Evolutionary conservation across 805 yeast genomes (phyloP).

Genomic region (Grigorovia humatica): DNA sequence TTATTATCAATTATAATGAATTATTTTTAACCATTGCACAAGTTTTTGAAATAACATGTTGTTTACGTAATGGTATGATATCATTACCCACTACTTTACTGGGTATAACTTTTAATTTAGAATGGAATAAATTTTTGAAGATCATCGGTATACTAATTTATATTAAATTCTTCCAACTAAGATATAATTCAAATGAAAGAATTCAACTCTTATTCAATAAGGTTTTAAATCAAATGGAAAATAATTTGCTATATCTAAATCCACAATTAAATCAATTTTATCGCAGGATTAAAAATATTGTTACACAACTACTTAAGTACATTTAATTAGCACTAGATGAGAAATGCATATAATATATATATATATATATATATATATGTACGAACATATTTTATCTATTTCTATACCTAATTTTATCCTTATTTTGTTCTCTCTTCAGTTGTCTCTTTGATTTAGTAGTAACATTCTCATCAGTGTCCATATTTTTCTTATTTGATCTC

Average conservation of each 20-base stretch:
- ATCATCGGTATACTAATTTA: conserved; percentile 36
- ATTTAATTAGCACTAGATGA: background rate
- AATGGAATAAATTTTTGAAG: conserved; percentile 24
- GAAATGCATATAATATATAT: background rate
- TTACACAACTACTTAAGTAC: background rate
- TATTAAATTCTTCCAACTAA: conserved; percentile 45
- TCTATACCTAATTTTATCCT: conserved; percentile 29
- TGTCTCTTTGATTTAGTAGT: conserved; percentile 33
- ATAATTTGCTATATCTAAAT: background rate
- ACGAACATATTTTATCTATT: conserved; percentile 12
- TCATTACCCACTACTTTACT: conserved; percentile 33
- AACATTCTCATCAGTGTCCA: conserved; percentile 4
- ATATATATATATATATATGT: too few relatives aligned
- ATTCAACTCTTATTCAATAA: conserved; percentile 38
- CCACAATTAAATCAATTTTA: conserved; percentile 3
- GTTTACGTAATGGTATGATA: conserved; percentile 32
- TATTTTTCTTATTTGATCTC: conserved; percentile 1
- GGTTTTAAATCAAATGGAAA: background rate
- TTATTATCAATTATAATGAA: conserved; percentile 29
- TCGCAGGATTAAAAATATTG: conserved; percentile 2
- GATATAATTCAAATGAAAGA: conserved; percentile 47
- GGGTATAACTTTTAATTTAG: conserved; percentile 24
- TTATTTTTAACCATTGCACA: conserved; percentile 36
- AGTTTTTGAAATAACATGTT: conserved; percentile 36
- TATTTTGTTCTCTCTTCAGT: conserved; percentile 32